Base-by-base conservation (phyloP, 805 yeast species). In the Ogataea kodamae region DNA sequence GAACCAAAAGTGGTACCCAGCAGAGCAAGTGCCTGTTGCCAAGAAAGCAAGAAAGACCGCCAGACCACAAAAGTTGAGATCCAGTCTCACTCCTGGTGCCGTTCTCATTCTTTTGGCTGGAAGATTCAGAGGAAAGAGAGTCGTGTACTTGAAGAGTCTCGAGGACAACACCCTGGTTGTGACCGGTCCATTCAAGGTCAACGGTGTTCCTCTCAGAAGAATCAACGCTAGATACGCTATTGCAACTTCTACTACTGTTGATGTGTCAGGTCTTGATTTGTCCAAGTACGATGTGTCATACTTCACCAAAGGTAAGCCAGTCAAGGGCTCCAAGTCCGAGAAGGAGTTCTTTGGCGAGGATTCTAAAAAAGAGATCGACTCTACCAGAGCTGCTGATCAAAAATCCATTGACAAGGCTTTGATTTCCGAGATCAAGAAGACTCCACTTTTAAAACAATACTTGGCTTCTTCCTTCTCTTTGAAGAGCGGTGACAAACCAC, bases 61-160 rank as follows among this genome's bases (percentile, higher is more conserved):
- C 61, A 86, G 88, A 67, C 94, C 97, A 64, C 92, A 87, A 72
- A 84, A 84, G 72, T 78, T 92, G 70, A 88, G 97, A 72, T 77
- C 95, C 62, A 83, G 96, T 49, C 76, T 90, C 63, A 94, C 84
- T 55, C 97, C 97, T 71, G 98, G 98, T 69, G 84, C 97, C 64
- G 97, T 90, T 56, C 77, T 92, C 67, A 90, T 90, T 70, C 74
- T 90, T 68, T 80, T 90, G 67, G 97, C 97, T 62, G 98, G 98
- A 68, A 87, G 96, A 74, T 90, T 88, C 95, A 86, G 98, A 74
- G 98, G 98, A 70, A 92, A 90, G 86, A 89, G 97, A 76, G 98
- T 92, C 60, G 97, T 90, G 52, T 84, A 83, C 83, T 81, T 90
- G 69, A 90, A 90, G 82, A 73, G 82, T 70, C 79, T 92, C 65